Evolutionary conservation across 2,329 filamentous ascomycete genomes (phyloP), one percentile per base, ranked within the genome.

Genomic region (Neonectria punicea): DNA sequence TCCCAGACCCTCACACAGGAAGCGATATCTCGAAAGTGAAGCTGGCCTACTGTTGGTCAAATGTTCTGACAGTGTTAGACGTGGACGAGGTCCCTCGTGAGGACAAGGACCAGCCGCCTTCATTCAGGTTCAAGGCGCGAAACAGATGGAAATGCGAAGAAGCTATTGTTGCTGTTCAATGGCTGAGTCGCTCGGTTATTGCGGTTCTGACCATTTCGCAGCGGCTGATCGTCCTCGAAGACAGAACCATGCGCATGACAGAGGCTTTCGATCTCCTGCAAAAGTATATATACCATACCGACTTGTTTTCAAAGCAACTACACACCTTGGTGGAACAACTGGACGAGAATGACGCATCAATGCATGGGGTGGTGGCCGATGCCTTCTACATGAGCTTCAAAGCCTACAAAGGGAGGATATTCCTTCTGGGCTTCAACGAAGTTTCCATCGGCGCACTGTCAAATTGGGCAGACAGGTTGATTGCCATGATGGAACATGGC

Each of bases 361-460:
- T 98, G 90, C 96, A 98, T 79, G 95, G 95, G 2, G 94, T 98
- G 9, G 93, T 98, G 53, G 95, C 95, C 8, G 96, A 99, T 83
- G 96, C 94, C 0, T 99, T 98, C 73, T 95, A 95, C 76, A 98
- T 98, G 93, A 98, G 95, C 79, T 95, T 98, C 80, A 93, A 93
- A 74, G 88, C 93, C 4, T 99, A 98, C 81, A 99, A 98, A 79
- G 94, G 96, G 5, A 89, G 95, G 32, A 84, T 98, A 39, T 99
- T 99, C 75, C 82, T 98, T 4, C 85, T 99, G 9, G 94, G 96
- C n/a, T 94, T 95, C 81, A 96, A 95, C 75, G 95, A 98, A 75
- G 84, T 98, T 44, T 93, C 93, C 0, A 93, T 98, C 53, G 96
- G 96, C 2, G 92, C 92, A 5, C 81, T 99, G 36, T 98, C 96